These are phyloP conservation scores for Gaeumannomyces sp. DNA, from an alignment of 2,329 filamentous ascomycete species.

Conservation along the genomic window DNA sequence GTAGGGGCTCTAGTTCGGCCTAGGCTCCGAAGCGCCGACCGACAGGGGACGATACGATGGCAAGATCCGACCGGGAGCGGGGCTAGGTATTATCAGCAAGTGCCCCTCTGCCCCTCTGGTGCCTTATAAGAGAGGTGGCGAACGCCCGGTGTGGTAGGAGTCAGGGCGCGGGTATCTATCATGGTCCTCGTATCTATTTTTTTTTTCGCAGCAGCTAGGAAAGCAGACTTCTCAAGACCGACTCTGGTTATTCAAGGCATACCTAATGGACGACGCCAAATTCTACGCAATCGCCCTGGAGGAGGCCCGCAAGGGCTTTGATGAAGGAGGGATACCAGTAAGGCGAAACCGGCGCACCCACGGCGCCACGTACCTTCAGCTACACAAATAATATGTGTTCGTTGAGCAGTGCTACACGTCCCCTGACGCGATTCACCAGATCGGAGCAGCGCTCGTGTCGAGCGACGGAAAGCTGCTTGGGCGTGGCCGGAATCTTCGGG, in stretches of 20 bases:
- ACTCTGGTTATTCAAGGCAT: neutral
- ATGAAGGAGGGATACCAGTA: conserved; percentile 44
- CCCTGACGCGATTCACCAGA: conserved; percentile 26
- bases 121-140: neutral
- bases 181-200: no score
- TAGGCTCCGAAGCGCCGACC: neutral
- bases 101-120: neutral
- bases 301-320: conserved; percentile 38
- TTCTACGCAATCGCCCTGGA: conserved; percentile 39
- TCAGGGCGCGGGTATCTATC: no score
- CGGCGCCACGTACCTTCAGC: no score
- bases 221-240: neutral
- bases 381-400: no score
- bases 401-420: neutral
- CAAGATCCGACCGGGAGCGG: no score
- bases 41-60: no score
- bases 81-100: neutral
- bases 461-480: conserved; percentile 65
- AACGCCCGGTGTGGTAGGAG: no score
- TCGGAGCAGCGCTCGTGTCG: conserved; percentile 55
- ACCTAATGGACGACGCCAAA: conserved; percentile 34
- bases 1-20: neutral
- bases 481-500: conserved; percentile 67
- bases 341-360: conserved; percentile 12
- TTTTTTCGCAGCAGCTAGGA: neutral